These are phyloP conservation scores for Lactarius hengduanensis DNA, from an alignment of 768 basidiomycete genomes.

Conservation along the genomic window DNA sequence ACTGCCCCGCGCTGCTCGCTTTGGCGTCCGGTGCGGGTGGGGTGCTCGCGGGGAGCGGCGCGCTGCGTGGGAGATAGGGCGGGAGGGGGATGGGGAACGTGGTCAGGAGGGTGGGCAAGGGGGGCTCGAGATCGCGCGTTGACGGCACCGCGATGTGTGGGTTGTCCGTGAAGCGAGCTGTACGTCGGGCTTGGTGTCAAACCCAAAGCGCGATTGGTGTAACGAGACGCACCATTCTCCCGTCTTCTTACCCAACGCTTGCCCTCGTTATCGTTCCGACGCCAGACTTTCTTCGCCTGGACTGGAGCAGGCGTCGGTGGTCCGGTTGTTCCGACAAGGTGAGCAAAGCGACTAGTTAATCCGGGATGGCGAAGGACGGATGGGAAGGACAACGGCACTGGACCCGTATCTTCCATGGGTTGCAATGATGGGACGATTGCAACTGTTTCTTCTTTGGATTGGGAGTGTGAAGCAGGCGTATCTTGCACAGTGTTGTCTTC, in stretches of 20 bases:
- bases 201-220: neutral
- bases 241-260: slow-evolving; percentile 75
- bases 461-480: neutral
- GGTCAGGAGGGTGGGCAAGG: slow-evolving; percentile 43
- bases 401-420: slow-evolving; percentile 28
- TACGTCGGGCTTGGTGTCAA: slow-evolving; percentile 7
- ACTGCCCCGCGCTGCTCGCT: slow-evolving; percentile 70
- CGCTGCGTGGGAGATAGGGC: slow-evolving; percentile 60
- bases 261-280: slow-evolving; percentile 64
- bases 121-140: slow-evolving; percentile 51
- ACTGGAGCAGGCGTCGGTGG: slow-evolving; percentile 10
- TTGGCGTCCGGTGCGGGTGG: slow-evolving; percentile 42
- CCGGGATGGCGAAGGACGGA: slow-evolving; percentile 62
- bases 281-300: slow-evolving; percentile 42
- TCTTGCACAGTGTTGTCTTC: slow-evolving; percentile 1
- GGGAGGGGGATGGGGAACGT: slow-evolving; percentile 82
- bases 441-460: neutral
- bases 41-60: slow-evolving; percentile 47
- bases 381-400: slow-evolving; percentile 67
- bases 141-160: slow-evolving; percentile 67
- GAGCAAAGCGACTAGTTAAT: slow-evolving; percentile 51
- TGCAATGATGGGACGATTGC: neutral
- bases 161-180: slow-evolving; percentile 74
- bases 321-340: slow-evolving; percentile 38
- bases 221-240: slow-evolving; percentile 60